Evolutionary conservation across 306 rosid genomes (phyloP).

Genomic region (Benincasa hispida): DNA sequence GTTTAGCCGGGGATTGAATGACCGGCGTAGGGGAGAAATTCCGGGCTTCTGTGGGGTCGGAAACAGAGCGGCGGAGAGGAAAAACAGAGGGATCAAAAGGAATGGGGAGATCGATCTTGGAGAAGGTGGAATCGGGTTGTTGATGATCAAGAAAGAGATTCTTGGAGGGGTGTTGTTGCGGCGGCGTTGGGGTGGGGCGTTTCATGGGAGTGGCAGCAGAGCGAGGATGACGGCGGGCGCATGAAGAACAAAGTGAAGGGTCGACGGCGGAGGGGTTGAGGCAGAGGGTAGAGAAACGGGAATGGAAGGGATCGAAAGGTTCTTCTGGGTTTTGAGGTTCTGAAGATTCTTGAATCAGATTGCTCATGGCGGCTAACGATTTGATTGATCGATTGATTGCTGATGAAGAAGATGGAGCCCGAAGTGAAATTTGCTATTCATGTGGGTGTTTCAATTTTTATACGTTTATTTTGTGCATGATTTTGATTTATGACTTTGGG

Average conservation of each 20-base stretch:
- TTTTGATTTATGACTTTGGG: too few relatives aligned
- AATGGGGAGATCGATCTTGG: conserved; percentile 11
- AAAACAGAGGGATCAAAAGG: not conserved
- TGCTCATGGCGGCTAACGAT: not conserved
- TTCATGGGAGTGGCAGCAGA: not conserved
- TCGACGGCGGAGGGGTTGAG: not conserved
- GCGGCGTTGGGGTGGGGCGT: not conserved
- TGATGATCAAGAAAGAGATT: conserved; percentile 1
- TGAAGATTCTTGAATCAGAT: not conserved
- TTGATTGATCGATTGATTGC: too few relatives aligned
- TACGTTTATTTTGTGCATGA: too few relatives aligned
- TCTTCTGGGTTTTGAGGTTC: not conserved
- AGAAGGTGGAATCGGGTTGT: not conserved
- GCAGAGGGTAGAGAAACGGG: not conserved
- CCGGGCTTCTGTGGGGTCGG: not conserved
- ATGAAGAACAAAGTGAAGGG: conserved; percentile 4
- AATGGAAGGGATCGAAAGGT: not conserved
- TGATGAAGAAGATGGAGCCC: too few relatives aligned
- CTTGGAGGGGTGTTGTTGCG: not conserved
- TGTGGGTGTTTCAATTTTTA: too few relatives aligned
- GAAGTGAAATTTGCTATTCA: too few relatives aligned
- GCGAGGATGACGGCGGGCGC: not conserved
- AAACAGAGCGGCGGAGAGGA: conserved; percentile 10
- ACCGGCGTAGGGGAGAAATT: not conserved
- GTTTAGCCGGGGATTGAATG: not conserved